Conservation (phyloP, 202 grass and related monocot species). For the Elaeis oleifera region DNA sequence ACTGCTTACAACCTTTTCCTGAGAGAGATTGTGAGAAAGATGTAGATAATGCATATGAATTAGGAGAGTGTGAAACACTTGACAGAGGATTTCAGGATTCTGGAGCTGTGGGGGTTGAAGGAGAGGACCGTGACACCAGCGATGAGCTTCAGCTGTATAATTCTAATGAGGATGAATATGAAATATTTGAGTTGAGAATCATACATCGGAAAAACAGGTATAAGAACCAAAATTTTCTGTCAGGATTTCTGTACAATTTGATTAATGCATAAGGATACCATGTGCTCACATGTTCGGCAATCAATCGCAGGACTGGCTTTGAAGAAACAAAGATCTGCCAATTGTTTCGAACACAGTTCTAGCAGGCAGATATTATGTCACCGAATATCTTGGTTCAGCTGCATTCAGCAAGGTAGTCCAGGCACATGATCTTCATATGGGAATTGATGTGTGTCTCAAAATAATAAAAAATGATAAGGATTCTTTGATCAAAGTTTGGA, state of each 20-base stretch:
- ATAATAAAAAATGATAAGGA: slow-evolving; percentile 99
- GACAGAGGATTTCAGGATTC: slow-evolving; percentile 30
- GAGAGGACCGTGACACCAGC: slow-evolving; percentile 43
- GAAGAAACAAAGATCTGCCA: slow-evolving; percentile 93
- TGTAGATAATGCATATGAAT: slow-evolving; percentile 39
- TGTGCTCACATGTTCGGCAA: slow-evolving; percentile 44
- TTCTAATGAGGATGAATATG: slow-evolving; percentile 59
- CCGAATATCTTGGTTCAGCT: slow-evolving; percentile 88
- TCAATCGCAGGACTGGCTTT: slow-evolving; percentile 82
- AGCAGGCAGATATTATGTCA: slow-evolving; percentile 91
- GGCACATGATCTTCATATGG: slow-evolving; percentile 81
- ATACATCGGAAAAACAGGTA: slow-evolving; percentile 98
- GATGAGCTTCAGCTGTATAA: slow-evolving; percentile 52
- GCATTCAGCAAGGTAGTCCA: slow-evolving; percentile 98
- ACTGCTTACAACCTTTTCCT: slow-evolving; percentile 36
- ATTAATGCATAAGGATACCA: slow-evolving; percentile 10
- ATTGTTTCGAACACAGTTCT: slow-evolving; percentile 79
- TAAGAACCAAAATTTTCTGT: slow-evolving; percentile 1
- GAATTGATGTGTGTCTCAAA: slow-evolving; percentile 85
- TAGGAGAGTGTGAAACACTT: slow-evolving; percentile 35
- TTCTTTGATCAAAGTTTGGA: slow-evolving; percentile 96
- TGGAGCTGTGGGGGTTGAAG: slow-evolving; percentile 18
- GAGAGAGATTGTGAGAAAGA: slow-evolving; percentile 18
- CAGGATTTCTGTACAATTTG: not conserved
- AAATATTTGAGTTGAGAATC: slow-evolving; percentile 96